Evolutionary conservation across 805 yeast species (phyloP).

Genomic region (Yarrowia deformans): DNA sequence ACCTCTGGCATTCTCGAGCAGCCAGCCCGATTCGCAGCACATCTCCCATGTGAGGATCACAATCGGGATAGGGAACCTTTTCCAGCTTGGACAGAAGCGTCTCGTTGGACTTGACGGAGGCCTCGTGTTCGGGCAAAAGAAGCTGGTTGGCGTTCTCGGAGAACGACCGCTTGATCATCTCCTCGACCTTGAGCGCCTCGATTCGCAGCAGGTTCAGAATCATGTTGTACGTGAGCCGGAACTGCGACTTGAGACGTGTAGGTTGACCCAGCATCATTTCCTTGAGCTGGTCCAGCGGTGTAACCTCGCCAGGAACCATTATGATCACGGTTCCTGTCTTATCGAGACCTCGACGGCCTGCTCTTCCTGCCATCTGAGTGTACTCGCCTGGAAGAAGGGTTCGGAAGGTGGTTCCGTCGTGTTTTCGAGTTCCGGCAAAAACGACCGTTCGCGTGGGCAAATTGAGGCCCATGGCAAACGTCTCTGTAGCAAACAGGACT

Average conservation of each 20-base stretch:
- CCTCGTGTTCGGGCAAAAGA: slow-evolving; percentile 83
- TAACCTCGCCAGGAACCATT: slow-evolving; percentile 62
- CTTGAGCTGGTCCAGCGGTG: slow-evolving; percentile 61
- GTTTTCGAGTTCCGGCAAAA: slow-evolving; percentile 83
- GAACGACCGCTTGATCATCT: slow-evolving; percentile 95
- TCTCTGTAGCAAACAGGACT: slow-evolving; percentile 95
- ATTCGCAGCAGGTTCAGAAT: slow-evolving; percentile 87
- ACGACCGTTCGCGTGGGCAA: slow-evolving; percentile 97
- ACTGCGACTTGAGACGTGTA: slow-evolving; percentile 88
- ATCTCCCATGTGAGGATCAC: slow-evolving; percentile 13
- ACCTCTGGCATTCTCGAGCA: not conserved
- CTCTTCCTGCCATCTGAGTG: slow-evolving; percentile 99
- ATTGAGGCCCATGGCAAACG: slow-evolving; percentile 98
- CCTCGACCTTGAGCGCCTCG: slow-evolving; percentile 94
- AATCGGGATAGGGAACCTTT: slow-evolving; percentile 26
- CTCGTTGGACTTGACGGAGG: slow-evolving; percentile 63
- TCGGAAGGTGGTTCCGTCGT: slow-evolving; percentile 86
- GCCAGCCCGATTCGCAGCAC: slow-evolving; percentile 20
- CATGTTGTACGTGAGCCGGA: slow-evolving; percentile 95
- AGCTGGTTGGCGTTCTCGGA: slow-evolving; percentile 89
- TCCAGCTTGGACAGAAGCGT: slow-evolving; percentile 55
- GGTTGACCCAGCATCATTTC: slow-evolving; percentile 88
- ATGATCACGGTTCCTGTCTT: slow-evolving; percentile 92
- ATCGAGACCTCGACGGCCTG: slow-evolving; percentile 97
- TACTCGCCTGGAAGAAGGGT: slow-evolving; percentile 93